Evolutionary conservation across 2,329 filamentous ascomycete species (phyloP), one percentile per base, ranked within the genome.

Genomic region (Diaporthe capsici): DNA sequence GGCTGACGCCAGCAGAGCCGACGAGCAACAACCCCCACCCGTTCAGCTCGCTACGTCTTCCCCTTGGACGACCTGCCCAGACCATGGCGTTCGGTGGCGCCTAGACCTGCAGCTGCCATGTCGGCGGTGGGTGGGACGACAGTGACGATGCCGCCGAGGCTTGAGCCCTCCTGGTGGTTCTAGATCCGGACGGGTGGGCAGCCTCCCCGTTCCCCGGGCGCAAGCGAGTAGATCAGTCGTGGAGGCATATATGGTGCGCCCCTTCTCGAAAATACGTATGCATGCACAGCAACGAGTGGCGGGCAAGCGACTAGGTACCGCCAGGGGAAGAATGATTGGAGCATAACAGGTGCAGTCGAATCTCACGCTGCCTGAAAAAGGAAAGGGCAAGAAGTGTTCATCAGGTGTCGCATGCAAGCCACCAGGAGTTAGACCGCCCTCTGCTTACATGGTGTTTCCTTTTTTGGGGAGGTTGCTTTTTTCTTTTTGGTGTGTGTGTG

Each of bases 81-180:
- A 12, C 53, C 47, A 68, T 8, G 47, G 31, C 47, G 47, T 22
- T 53, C 13, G 47, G 15, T 67, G 44, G 31, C 44, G 22, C 10
- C n/a, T 12, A 34, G 63, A 17, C 47, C 25, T 67, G 63, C 61
- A 47, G 61, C 61, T 51, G 47, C 31, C 63, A 68, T 37, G 47
- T 37, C 47, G 20, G 31, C 22, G 63, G 31, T 20, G 7, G 4
- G 28, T 34, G 31, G 60, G 61, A 25, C 25, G 13, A 17, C 31
- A 9, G 4, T 15, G 37, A 28, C 15, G 55, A 25, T 42, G 58
- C 31, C 22, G 28, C 20, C 31, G 13, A 20, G 31, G 9, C 31
- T 58, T 20, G 31, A n/a, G 47, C 47, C n/a, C 20, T 10, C 57
- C 4, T 49, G 28, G 42, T 67, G 42, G 61, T n/a, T 25, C 57